These are phyloP conservation scores for Sporisorium scitamineum DNA, from an alignment of 1,284 basidiomycete genomes.

Conservation along the genomic window DNA sequence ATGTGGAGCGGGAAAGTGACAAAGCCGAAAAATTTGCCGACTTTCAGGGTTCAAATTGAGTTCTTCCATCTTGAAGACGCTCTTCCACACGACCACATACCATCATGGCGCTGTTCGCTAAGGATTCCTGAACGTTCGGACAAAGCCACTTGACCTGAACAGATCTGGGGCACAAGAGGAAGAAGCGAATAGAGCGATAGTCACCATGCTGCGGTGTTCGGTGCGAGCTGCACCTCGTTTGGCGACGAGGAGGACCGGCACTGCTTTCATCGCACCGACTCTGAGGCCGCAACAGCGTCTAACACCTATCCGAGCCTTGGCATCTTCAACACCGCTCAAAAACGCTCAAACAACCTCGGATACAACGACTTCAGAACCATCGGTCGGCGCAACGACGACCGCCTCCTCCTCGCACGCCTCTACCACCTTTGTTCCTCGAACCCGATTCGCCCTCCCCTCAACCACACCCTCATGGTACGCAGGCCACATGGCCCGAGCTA, in stretches of 20 bases:
- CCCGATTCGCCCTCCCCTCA: conserved; percentile 70
- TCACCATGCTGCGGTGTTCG: conserved; percentile 1
- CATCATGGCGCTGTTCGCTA: conserved; percentile 7
- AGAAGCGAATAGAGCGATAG: too few species aligned
- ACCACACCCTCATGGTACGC: conserved; percentile 91
- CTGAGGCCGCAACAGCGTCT: background rate
- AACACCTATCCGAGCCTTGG: background rate
- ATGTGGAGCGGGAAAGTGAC: background rate
- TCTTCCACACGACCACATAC: background rate
- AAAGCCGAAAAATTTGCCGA: conserved; percentile 23
- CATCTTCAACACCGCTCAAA: background rate
- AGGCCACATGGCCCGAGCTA: conserved; percentile 82
- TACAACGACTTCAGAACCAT: background rate
- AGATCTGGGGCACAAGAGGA: too few species aligned
- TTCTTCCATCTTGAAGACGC: background rate
- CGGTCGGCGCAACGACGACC: background rate
- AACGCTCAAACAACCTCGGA: background rate
- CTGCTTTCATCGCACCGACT: background rate
- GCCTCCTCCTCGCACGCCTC: background rate
- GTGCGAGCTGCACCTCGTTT: background rate
- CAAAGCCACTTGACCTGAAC: too few species aligned
- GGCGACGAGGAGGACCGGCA: background rate
- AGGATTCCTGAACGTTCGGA: too few species aligned
- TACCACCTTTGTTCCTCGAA: conserved; percentile 66
- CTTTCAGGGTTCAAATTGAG: conserved; percentile 22